A percentile compares a stretch with the other conserved stretches of the same genome.
phyloP scores from a whole-genome alignment of 2,329 filamentous ascomycete genomes.

The Aspergillus sp. region DNA sequence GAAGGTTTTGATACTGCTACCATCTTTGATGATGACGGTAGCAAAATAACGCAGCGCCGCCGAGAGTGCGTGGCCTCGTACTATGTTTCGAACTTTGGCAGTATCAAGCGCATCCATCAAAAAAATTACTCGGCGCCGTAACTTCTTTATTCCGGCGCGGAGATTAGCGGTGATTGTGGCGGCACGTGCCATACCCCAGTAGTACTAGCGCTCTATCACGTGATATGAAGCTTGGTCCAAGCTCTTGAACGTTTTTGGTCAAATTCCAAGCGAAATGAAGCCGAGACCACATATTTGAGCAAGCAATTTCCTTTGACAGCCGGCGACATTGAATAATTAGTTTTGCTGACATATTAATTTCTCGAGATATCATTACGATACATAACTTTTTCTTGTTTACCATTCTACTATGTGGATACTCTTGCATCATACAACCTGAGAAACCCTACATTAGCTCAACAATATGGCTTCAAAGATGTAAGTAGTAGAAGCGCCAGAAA shows the following conservation, averaged over 20 bases:
- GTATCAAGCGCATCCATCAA: slow-evolving; percentile 22
- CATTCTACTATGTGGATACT: slow-evolving; percentile 4
- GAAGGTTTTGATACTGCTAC: slow-evolving; percentile 60
- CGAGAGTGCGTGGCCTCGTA: slow-evolving; percentile 16
- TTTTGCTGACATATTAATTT: neutral
- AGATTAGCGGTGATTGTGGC: slow-evolving; percentile 22
- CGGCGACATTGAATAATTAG: too few relatives aligned
- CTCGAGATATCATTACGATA: neutral
- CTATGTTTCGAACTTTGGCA: slow-evolving; percentile 16
- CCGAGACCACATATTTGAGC: neutral
- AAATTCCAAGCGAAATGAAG: slow-evolving; percentile 7
- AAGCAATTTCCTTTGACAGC: neutral
- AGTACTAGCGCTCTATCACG: slow-evolving; percentile 25
- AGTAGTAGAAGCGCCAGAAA: slow-evolving; percentile 23
- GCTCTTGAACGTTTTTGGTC: slow-evolving; percentile 26
- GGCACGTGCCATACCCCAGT: slow-evolving; percentile 4
- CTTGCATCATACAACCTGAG: slow-evolving; percentile 13
- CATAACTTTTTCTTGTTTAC: neutral
- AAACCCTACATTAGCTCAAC: slow-evolving; percentile 4
- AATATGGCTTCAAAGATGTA: slow-evolving; percentile 60
- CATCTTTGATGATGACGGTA: slow-evolving; percentile 34
- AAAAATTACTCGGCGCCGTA: slow-evolving; percentile 39
- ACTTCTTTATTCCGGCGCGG: slow-evolving; percentile 31
- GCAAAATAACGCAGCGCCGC: slow-evolving; percentile 26
- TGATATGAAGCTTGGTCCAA: slow-evolving; percentile 30